Evolutionary conservation across 441 rosid species (phyloP), one percentile per base, ranked within the genome.

Genomic region (Pelargonium myrrhifolium): DNA sequence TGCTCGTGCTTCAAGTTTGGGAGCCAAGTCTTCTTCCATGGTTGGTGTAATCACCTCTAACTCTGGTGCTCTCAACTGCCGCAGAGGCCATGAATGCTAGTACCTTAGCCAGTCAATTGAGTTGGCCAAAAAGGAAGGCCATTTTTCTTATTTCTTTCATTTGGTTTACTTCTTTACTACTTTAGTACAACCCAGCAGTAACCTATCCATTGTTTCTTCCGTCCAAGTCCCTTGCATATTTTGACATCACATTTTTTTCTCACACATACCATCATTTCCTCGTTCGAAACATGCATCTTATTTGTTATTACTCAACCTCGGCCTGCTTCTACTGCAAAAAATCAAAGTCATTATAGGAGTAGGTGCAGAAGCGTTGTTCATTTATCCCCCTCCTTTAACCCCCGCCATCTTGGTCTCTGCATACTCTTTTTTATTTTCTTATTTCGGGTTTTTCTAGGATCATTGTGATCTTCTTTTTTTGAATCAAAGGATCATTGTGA

Each of bases 1-100:
- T n/a, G 96, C 98, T 56, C 85, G 98, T 59, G 98, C 98, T 21
- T 93, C 98, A 10, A 90, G 97, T 70, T 79, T 90, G 65, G 90
- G 91, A 22, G 98, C 97, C 71, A 93, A 90, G 81, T 80, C 98
- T 37, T 89, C 97, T 7, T 66, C 98, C 20, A 72, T 86, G 86
- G 94, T 90, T n/a, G 92, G 83, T 74, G 26, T 89, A 71, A 86
- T 93, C 68, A 93, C 98, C 71, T 65, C 86, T 4, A 76, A 74
- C 45, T 89, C 98, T 0, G 98, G 98, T 64, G 75, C 85, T 70
- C 84, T 90, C 21, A 68, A 77, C 24, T 93, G 98, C 83, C 86
- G 85, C 59, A 75, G 75, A 55, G 82, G 85, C 70, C 82, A 76
- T n/a, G 69, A 58, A 42, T 93, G 98, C 87, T 86, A 83, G 70